These are phyloP conservation scores for Penicillium brevicompactum DNA, from an alignment of 2,329 filamentous ascomycete species.

Conservation along the genomic window DNA sequence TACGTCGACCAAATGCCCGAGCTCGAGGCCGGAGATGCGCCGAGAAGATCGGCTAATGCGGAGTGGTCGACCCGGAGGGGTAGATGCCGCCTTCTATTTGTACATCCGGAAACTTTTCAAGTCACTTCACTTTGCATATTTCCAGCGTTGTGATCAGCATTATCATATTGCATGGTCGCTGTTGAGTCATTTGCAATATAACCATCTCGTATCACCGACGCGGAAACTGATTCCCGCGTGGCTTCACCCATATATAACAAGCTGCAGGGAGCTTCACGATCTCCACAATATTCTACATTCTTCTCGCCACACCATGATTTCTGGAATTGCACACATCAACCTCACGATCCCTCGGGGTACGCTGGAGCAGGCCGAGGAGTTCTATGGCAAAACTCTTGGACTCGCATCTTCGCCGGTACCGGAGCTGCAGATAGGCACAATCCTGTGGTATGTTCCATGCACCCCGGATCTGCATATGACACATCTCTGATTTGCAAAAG, in stretches of 20 bases:
- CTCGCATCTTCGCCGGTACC: constrained; percentile 58
- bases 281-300: neutral
- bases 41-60: neutral
- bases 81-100: neutral
- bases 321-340: constrained; percentile 60
- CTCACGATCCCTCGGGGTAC: constrained; percentile 59
- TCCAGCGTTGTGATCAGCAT: too few relatives aligned
- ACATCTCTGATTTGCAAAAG: constrained; percentile 14
- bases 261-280: neutral
- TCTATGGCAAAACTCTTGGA: constrained; percentile 60
- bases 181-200: neutral
- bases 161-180: neutral
- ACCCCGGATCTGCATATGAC: too few relatives aligned
- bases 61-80: neutral
- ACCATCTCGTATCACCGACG: neutral
- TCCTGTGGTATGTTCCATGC: constrained; percentile 54
- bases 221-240: constrained; percentile 8
- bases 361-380: constrained; percentile 53
- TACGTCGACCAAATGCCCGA: neutral
- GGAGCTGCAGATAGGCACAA: constrained; percentile 49
- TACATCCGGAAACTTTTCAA: neutral
- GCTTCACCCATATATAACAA: constrained; percentile 1
- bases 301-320: constrained; percentile 46
- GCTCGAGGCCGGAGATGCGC: neutral
- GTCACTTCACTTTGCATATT: too few relatives aligned